Conservation (phyloP, 768 basidiomycete species). For the Pleurotus giganteus region DNA sequence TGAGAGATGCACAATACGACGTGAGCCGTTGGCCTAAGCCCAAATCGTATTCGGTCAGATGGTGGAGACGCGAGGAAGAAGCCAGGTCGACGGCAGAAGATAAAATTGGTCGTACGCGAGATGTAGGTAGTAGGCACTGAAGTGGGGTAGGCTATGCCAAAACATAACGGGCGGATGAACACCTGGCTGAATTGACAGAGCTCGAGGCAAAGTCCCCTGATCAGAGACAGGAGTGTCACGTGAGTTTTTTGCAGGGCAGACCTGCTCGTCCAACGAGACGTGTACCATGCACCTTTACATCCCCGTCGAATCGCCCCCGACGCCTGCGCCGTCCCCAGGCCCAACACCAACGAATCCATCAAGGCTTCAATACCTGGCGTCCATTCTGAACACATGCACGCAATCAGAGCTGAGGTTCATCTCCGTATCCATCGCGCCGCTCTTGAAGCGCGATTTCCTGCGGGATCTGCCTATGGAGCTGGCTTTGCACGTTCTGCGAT, state of each 20-base stretch:
- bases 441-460: conserved; percentile 63
- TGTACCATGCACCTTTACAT: conserved; percentile 34
- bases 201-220: no score
- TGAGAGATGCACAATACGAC: not conserved
- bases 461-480: conserved; percentile 67
- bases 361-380: conserved; percentile 50
- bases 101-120: no score
- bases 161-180: no score
- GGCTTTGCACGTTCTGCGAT: conserved; percentile 69
- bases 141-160: no score
- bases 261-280: not conserved
- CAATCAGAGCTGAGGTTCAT: conserved; percentile 65
- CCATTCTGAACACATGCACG: conserved; percentile 52
- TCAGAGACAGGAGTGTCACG: no score
- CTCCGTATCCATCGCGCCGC: conserved; percentile 59
- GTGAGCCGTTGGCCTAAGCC: not conserved
- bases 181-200: no score
- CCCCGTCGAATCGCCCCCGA: conserved; percentile 57
- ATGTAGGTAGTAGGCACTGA: no score
- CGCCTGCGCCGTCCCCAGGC: conserved; percentile 60
- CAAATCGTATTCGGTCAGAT: not conserved
- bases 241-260: no score
- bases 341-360: conserved; percentile 34
- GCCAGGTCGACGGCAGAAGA: no score
- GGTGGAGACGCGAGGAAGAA: not conserved